Percentiles rank a stretch among this genome's conserved stretches.
These are phyloP conservation scores for Pestalotiopsis sp. DNA, from an alignment of 2,329 filamentous ascomycete genomes.

Conservation along the genomic window DNA sequence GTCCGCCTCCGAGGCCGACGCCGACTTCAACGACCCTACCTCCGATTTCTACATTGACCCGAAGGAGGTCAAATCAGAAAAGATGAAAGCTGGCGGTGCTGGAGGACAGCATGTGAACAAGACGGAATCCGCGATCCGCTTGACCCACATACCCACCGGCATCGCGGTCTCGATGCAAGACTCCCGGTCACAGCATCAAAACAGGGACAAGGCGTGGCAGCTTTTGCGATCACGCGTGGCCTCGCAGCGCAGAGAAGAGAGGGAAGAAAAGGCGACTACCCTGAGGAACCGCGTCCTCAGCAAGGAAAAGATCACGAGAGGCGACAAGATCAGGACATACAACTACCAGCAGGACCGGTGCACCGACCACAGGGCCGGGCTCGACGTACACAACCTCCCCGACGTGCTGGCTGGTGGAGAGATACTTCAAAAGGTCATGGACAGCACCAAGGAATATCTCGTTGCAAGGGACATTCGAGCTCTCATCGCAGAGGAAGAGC, in stretches of 20 bases:
- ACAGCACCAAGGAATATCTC: constrained; percentile 77
- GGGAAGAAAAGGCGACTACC: constrained; percentile 77
- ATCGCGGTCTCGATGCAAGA: constrained; percentile 93
- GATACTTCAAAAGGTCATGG: constrained; percentile 74
- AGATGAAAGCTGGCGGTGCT: constrained; percentile 89
- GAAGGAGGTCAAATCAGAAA: constrained; percentile 80
- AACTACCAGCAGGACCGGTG: constrained; percentile 78
- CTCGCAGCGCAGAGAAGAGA: constrained; percentile 75
- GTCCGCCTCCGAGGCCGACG: constrained; percentile 40
- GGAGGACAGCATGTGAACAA: constrained; percentile 99
- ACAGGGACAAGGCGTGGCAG: constrained; percentile 85
- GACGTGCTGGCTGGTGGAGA: constrained; percentile 77
- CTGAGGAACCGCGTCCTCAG: constrained; percentile 80
- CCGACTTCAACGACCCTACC: constrained; percentile 77
- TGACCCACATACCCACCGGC: constrained; percentile 88
- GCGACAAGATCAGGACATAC: constrained; percentile 93
- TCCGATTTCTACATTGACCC: constrained; percentile 91
- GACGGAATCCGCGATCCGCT: constrained; percentile 90
- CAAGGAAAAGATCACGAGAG: constrained; percentile 80
- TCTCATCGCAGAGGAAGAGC: constrained; percentile 66
- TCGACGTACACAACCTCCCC: constrained; percentile 79
- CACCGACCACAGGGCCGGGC: constrained; percentile 83
- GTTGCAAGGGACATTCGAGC: constrained; percentile 73
- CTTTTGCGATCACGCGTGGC: constrained; percentile 82
- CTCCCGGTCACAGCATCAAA: constrained; percentile 84